Conservation (phyloP, 208 protist genomes). For the Wallacemonas sp. region DNA sequence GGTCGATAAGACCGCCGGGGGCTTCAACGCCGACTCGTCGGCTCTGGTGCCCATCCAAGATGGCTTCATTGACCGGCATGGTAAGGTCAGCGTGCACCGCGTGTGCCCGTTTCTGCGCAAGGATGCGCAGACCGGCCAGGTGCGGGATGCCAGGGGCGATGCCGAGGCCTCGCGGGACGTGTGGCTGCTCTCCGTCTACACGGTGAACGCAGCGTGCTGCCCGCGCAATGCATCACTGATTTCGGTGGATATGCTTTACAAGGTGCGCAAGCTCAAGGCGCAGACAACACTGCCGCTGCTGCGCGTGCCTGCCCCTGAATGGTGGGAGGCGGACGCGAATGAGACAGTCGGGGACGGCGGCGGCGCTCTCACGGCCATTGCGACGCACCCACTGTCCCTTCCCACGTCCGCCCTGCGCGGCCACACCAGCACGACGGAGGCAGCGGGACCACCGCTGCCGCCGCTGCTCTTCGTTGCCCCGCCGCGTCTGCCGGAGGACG, state of each 20-base stretch:
- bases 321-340: background rate
- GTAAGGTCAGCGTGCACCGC: background rate
- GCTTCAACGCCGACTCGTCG: background rate
- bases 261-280: background rate
- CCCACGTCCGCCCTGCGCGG: background rate
- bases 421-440: background rate
- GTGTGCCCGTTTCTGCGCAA: background rate
- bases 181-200: conserved; percentile 1
- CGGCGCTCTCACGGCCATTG: background rate
- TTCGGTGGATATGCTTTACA: background rate
- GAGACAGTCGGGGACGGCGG: background rate
- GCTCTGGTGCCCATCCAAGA: background rate
- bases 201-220: background rate
- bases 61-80: background rate
- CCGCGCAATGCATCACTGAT: background rate
- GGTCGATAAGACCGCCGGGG: background rate
- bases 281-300: background rate
- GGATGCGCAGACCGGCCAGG: background rate
- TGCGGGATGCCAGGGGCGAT: background rate
- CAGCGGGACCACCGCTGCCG: no score
- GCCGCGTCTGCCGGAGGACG: no score
- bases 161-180: background rate
- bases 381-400: background rate
- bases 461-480: no score
- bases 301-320: background rate